These are phyloP conservation scores for Salix brachista DNA, from an alignment of 345 rosid genomes.

Conservation along the genomic window DNA sequence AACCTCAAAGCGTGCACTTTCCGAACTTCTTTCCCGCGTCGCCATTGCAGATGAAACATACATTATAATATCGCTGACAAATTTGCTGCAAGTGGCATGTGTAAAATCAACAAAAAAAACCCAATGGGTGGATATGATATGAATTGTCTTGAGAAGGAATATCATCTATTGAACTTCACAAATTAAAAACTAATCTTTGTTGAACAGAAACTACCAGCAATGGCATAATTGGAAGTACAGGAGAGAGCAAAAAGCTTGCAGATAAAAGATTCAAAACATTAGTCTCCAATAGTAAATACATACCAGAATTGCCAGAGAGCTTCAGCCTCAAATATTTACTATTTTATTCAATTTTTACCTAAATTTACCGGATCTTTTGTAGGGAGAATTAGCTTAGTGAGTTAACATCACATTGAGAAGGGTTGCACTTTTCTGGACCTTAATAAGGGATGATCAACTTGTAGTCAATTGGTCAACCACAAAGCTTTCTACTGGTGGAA, in stretches of 20 bases:
- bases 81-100: conserved; percentile 62
- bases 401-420: too few relatives aligned
- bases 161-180: not conserved
- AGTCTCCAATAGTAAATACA: not conserved
- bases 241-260: not conserved
- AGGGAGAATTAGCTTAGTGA: too few relatives aligned
- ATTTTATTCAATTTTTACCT: too few relatives aligned
- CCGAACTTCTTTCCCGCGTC: conserved; percentile 84
- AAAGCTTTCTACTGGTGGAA: too few relatives aligned
- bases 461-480: too few relatives aligned
- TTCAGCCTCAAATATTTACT: too few relatives aligned
- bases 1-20: conserved; percentile 91
- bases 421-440: too few relatives aligned
- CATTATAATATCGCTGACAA: conserved; percentile 81
- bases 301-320: too few relatives aligned
- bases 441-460: too few relatives aligned
- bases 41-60: conserved; percentile 85
- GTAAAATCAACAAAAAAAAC: conserved; percentile 16
- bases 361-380: too few relatives aligned
- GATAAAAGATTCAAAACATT: not conserved
- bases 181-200: not conserved
- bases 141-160: not conserved
- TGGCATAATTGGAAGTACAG: too few relatives aligned
- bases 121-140: not conserved
- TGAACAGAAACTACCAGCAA: too few relatives aligned